Evolutionary conservation across 2,329 filamentous ascomycete genomes (phyloP).

Genomic region (Ophiostoma australiae): DNA sequence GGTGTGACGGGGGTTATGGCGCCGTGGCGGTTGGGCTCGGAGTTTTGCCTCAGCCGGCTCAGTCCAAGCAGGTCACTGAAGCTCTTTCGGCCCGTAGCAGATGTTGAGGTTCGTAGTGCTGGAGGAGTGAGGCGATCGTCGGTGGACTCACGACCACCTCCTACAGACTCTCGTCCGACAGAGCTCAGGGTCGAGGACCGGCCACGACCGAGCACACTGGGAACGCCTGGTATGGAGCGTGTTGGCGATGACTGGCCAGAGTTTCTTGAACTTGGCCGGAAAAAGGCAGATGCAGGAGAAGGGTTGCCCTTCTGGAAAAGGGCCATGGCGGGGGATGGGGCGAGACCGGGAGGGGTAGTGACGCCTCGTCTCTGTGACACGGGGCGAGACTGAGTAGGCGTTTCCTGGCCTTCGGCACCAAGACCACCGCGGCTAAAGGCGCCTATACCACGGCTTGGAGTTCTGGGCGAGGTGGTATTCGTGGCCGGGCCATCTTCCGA

Average conservation of each 20-base stretch:
- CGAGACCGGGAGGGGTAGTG: constrained; percentile 31
- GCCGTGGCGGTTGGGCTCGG: constrained; percentile 63
- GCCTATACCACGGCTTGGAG: constrained; percentile 18
- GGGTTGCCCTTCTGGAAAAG: constrained; percentile 36
- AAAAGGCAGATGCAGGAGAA: constrained; percentile 48
- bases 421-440: constrained; percentile 19
- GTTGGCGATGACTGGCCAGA: constrained; percentile 65
- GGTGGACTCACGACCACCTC: constrained; percentile 60
- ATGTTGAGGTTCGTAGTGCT: constrained; percentile 72
- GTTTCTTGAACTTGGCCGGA: constrained; percentile 45
- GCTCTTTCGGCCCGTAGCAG: constrained; percentile 78
- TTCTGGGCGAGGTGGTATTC: not conserved
- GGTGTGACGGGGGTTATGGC: constrained; percentile 67
- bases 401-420: constrained; percentile 27
- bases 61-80: constrained; percentile 84
- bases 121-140: constrained; percentile 65
- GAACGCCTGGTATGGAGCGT: constrained; percentile 29
- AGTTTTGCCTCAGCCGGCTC: constrained; percentile 72
- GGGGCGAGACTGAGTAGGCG: constrained; percentile 34
- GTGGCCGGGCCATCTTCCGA: constrained; percentile 16
- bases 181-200: constrained; percentile 90
- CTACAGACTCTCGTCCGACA: constrained; percentile 64
- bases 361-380: constrained; percentile 30
- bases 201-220: constrained; percentile 43
- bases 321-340: constrained; percentile 35